These are phyloP conservation scores for Beauveria asiatica DNA, from an alignment of 2,329 filamentous ascomycete genomes.

Conservation along the genomic window DNA sequence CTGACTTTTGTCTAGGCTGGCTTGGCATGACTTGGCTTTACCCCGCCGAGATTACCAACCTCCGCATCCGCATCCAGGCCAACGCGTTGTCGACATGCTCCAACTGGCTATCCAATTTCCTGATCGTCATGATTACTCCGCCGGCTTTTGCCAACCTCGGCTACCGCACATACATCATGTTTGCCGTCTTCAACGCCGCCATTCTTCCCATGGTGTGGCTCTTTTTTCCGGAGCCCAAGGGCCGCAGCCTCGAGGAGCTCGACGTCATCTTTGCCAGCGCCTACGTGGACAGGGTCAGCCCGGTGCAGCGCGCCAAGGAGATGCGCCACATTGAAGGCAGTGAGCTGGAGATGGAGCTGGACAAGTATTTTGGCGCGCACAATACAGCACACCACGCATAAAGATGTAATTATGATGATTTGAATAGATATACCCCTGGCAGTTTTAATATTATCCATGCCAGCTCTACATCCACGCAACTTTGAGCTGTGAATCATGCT, in stretches of 20 bases:
- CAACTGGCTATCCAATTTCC: constrained; percentile 55
- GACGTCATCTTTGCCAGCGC: constrained; percentile 43
- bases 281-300: constrained; percentile 18
- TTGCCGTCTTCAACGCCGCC: constrained; percentile 39
- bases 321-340: constrained; percentile 19
- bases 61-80: constrained; percentile 52
- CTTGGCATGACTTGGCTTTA: constrained; percentile 55
- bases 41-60: constrained; percentile 51
- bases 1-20: constrained; percentile 36
- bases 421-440: background rate
- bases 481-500: constrained; percentile 11
- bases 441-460: background rate
- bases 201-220: constrained; percentile 42
- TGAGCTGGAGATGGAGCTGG: constrained; percentile 20
- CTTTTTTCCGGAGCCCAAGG: constrained; percentile 45
- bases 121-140: constrained; percentile 59
- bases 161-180: constrained; percentile 45
- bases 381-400: background rate
- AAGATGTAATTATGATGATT: background rate
- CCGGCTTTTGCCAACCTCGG: constrained; percentile 46
- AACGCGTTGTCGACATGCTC: constrained; percentile 55
- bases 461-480: constrained; percentile 13
- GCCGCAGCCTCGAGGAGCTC: constrained; percentile 57
- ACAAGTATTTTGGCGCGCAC: constrained; percentile 20
- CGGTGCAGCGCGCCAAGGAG: constrained; percentile 20